Evolutionary conservation across 805 yeast species (phyloP), one percentile per base, ranked within the genome.

Genomic region (Metschnikowia reukaufii): DNA sequence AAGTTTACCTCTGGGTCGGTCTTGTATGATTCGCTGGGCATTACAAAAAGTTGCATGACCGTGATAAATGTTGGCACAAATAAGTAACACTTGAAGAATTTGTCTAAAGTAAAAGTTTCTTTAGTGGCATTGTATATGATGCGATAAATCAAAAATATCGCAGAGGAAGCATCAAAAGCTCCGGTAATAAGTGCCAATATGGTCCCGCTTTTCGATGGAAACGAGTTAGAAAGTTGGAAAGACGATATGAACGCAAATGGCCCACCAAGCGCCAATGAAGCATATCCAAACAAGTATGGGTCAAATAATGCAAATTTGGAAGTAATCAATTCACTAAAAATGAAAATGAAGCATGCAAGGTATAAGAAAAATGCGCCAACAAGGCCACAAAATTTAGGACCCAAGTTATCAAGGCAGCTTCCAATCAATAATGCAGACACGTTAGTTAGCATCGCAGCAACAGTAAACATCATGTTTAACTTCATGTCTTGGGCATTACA

Each of bases 81-180:
- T 45, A 78, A 62, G 54, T 78, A 79, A 23, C 76, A 16, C 59
- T 68, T 70, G 65, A 74, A 79, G 50, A 79, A 79, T 38, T 63
- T 63, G 44, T 60, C 66, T 44, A 79, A 53, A 6, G 69, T 64
- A 60, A 79, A 76, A 1, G 62, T 39, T 0, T 61, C 63, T 4
- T 63, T 54, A 13, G 70, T 55, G 13, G 50, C 56, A 37, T 58
- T 54, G 62, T 74, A 79, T 27, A 72, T 47, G 17, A 72, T 54
- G 43, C 72, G 72, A 64, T 78, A 79, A 39, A 77, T 39, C 57
- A 79, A 65, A 56, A 79, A 79, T 15, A 79, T 72, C 1, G 83
- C 82, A 7, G 80, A 74, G 2, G 82, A 77, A 8, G 83, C 77
- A 61, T 79, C 84, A 50, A 79, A 79, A 0, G 84, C 82, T 15